Conservation (phyloP, 2,329 filamentous ascomycete genomes). For the Aspergillus uvarum region DNA sequence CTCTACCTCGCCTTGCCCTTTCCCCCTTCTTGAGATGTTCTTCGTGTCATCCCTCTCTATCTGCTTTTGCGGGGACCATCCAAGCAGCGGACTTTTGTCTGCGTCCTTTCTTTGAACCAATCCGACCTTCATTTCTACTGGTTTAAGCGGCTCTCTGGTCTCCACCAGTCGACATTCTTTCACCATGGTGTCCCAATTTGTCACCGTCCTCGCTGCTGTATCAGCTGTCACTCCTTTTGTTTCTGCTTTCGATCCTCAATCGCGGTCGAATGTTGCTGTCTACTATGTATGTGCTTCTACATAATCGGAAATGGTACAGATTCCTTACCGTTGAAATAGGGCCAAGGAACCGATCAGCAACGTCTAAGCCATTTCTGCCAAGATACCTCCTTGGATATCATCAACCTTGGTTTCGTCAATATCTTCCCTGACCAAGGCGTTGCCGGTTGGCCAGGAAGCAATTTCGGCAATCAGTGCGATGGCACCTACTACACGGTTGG, state of each 20-base stretch:
- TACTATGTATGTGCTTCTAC: constrained; percentile 48
- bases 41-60: constrained; percentile 16
- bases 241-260: constrained; percentile 42
- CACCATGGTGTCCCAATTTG: constrained; percentile 39
- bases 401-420: constrained; percentile 58
- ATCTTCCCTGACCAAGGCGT: constrained; percentile 49
- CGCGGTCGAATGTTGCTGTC: constrained; percentile 51
- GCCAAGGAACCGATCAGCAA: constrained; percentile 53
- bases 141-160: constrained; percentile 37
- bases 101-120: constrained; percentile 56
- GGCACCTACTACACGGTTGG: constrained; percentile 40
- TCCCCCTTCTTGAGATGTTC: constrained; percentile 12
- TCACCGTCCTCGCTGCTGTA: constrained; percentile 39
- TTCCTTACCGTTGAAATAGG: constrained; percentile 31
- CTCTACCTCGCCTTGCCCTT: constrained; percentile 6
- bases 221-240: constrained; percentile 32
- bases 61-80: constrained; percentile 18
- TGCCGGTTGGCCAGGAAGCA: constrained; percentile 52
- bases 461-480: constrained; percentile 59
- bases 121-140: constrained; percentile 28
- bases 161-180: constrained; percentile 32
- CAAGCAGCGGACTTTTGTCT: constrained; percentile 45
- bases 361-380: constrained; percentile 53
- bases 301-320: neutral
- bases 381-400: constrained; percentile 54